Evolutionary conservation across 108 stramenopile species (phyloP), one percentile per base, ranked within the genome.

Genomic region (Parietichytrium sp.): DNA sequence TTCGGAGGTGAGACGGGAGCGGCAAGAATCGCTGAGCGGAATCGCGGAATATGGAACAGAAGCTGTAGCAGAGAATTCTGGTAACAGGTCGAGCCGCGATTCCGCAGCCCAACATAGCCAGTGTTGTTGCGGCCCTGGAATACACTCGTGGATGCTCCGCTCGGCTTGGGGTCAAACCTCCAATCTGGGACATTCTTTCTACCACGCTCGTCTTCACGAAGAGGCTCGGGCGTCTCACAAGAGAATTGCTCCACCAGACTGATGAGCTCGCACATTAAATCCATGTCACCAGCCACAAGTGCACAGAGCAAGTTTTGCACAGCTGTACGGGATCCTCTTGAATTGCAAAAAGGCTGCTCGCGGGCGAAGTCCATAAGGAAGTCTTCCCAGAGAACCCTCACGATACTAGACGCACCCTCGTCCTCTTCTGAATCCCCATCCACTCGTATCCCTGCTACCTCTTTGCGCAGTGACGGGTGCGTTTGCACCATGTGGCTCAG

Each of bases 81-180:
- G 54, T 81, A 81, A 29, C 80, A 81, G 13, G 80, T 81, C 20
- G 52, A 38, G 3, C 80, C 80, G 7, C 47, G 80, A 45, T 81
- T 81, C 4, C 33, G 42, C 7, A 81, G 53, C 52, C 80, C 80
- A 7, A 42, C 29, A 81, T 72, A 42, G 6, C 61, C 61, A 6
- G 61, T 72, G n/a, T 47, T 6, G 20, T 72, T 72, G 61, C 61
- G 61, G 10, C 61, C 61, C 23, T 42, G 61, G 20, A 72, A 72
- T 20, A 45, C 61, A 42, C 61, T 72, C 42, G 61, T 45, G 61
- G 13, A 72, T 6, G 8, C 25, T 8, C 61, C 61, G n/a, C 23
- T 33, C 13, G 61, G 61, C 61, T 45, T n/a, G 7, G 61, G 61
- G 38, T 72, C 61, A 2, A 72, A 72, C 20, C 45, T 42, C 61